phyloP scores from a whole-genome alignment of 495 filamentous ascomycete species.

The Hypomontagnella monticulosa region DNA sequence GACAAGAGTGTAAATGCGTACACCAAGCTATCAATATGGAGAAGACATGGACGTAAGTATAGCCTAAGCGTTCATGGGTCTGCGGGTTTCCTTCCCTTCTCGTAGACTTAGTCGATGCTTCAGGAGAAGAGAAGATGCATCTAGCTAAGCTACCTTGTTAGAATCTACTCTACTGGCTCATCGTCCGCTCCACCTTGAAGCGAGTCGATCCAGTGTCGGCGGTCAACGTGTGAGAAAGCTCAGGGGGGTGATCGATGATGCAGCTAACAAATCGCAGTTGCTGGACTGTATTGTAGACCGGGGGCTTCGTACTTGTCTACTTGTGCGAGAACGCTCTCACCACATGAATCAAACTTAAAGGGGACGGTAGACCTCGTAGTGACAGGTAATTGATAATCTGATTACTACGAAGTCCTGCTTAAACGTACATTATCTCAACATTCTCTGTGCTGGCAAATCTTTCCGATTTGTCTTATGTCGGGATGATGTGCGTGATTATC shows the following conservation, averaged over 20 bases:
- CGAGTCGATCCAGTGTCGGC: conserved; percentile 37
- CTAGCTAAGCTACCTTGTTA: conserved; percentile 13
- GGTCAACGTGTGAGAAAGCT: conserved; percentile 45
- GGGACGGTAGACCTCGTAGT: conserved; percentile 5
- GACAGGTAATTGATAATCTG: not conserved
- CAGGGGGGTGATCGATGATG: conserved; percentile 40
- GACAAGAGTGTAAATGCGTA: too few relatives aligned
- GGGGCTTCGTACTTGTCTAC: conserved; percentile 2
- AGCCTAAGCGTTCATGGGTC: conserved; percentile 24
- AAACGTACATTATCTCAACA: conserved; percentile 2
- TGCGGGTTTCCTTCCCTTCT: conserved; percentile 24
- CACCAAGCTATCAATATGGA: conserved; percentile 21
- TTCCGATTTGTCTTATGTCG: conserved; percentile 39
- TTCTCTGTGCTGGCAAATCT: conserved; percentile 17
- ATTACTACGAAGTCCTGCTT: conserved; percentile 6
- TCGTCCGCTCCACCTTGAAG: conserved; percentile 23
- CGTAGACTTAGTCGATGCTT: conserved; percentile 14
- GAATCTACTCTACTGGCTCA: conserved; percentile 25
- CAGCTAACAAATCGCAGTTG: conserved; percentile 35
- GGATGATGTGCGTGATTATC: conserved; percentile 45
- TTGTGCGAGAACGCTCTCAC: conserved; percentile 8
- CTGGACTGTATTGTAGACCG: conserved; percentile 22
- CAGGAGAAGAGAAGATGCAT: conserved; percentile 9
- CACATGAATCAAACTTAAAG: conserved; percentile 18
- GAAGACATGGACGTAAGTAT: not conserved